Evolutionary conservation across 2,329 filamentous ascomycete species (phyloP).

Genomic region (Eurotiales sp.): DNA sequence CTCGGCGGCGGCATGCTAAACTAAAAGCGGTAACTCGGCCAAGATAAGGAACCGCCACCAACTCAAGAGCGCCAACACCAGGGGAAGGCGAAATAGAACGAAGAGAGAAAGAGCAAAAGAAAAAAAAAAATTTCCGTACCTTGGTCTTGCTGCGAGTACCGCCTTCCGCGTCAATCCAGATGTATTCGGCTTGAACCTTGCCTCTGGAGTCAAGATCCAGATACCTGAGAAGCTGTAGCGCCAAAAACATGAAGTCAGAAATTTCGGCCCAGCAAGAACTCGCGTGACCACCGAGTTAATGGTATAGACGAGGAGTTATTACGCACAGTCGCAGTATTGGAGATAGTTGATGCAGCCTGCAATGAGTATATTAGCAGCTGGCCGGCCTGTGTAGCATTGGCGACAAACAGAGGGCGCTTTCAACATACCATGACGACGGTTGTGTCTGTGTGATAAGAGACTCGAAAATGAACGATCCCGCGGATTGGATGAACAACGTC

Average conservation of each 20-base stretch:
- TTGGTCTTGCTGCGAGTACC: slow-evolving; percentile 91
- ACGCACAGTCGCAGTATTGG: slow-evolving; percentile 41
- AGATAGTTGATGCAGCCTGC: slow-evolving; percentile 27
- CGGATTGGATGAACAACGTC: not conserved
- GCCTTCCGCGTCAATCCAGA: slow-evolving; percentile 87
- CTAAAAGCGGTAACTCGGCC: too few relatives aligned
- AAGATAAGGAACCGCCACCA: too few relatives aligned
- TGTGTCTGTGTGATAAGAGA: slow-evolving; percentile 9
- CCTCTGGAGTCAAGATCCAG: slow-evolving; percentile 86
- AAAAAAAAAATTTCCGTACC: slow-evolving; percentile 56
- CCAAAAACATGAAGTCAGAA: slow-evolving; percentile 24
- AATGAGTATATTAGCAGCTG: slow-evolving; percentile 3
- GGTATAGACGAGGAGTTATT: too few relatives aligned
- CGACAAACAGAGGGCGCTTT: not conserved
- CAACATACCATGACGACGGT: slow-evolving; percentile 15
- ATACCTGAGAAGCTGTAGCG: slow-evolving; percentile 77
- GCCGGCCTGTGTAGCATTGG: not conserved
- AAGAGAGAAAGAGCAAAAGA: too few relatives aligned
- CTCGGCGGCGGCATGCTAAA: too few relatives aligned
- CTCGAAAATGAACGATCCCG: not conserved
- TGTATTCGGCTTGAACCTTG: slow-evolving; percentile 86
- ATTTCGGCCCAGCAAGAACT: slow-evolving; percentile 37
- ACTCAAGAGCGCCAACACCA: too few relatives aligned
- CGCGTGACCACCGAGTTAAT: slow-evolving; percentile 12
- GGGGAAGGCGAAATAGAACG: too few relatives aligned